A percentile compares a stretch with the other conserved stretches of the same genome.
Conservation (phyloP, 164 flowering plant genomes). For the Vitis rotundifolia region DNA sequence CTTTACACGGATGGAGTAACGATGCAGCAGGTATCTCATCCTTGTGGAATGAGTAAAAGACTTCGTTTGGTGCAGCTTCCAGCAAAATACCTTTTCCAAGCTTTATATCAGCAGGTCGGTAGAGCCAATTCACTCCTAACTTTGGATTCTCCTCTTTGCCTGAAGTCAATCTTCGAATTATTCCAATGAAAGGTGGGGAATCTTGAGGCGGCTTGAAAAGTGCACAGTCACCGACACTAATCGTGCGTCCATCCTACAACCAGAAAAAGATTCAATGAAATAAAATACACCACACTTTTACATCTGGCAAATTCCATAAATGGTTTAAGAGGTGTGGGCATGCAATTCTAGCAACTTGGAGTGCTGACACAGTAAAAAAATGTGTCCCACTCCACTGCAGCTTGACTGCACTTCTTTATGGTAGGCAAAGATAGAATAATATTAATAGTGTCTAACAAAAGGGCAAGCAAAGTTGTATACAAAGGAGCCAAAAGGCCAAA, state of each 20-base stretch:
- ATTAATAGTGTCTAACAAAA: too few relatives aligned
- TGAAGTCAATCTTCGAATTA: conserved; percentile 54
- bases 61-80: conserved; percentile 92
- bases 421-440: too few relatives aligned
- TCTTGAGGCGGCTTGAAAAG: conserved; percentile 79
- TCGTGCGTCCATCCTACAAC: conserved; percentile 82
- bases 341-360: too few relatives aligned
- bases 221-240: conserved; percentile 90
- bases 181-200: conserved; percentile 87
- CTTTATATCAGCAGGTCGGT: conserved; percentile 82
- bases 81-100: conserved; percentile 73
- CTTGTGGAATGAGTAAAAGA: conserved; percentile 90
- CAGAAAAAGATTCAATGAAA: background rate
- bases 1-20: conserved; percentile 96
- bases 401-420: too few relatives aligned
- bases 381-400: too few relatives aligned
- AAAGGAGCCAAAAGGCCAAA: too few relatives aligned
- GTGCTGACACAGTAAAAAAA: too few relatives aligned
- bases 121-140: conserved; percentile 86
- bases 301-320: background rate
- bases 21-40: conserved; percentile 92
- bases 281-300: background rate
- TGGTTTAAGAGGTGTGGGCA: too few relatives aligned
- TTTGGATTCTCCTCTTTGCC: conserved; percentile 44
- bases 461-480: too few relatives aligned